Conservation (phyloP, 176 grass and related monocot genomes). For the Puccinellia tenuiflora region DNA sequence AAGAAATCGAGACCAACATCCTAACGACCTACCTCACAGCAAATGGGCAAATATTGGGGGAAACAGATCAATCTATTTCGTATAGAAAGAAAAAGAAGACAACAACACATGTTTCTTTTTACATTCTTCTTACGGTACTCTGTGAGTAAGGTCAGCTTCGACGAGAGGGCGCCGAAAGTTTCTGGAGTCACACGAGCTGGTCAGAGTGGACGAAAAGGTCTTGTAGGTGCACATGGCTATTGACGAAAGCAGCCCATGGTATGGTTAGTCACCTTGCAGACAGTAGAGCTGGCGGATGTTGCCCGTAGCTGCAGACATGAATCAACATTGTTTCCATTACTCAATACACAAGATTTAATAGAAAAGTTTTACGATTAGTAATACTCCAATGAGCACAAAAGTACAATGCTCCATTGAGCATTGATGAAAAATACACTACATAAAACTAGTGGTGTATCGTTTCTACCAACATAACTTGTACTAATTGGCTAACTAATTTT, state of each 20-base stretch:
- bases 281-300: constrained; percentile 98
- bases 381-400: not conserved
- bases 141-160: constrained; percentile 36
- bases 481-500: not conserved
- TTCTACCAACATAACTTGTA: not conserved
- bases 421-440: not conserved
- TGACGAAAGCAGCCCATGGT: not conserved
- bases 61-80: constrained; percentile 1
- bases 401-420: not conserved
- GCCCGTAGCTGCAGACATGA: constrained; percentile 63
- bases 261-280: constrained; percentile 75
- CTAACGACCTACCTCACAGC: not conserved
- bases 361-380: not conserved
- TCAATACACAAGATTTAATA: not conserved
- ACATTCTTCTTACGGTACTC: constrained; percentile 29
- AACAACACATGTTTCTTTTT: constrained; percentile 26
- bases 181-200: not conserved
- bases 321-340: constrained; percentile 11
- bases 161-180: constrained; percentile 22
- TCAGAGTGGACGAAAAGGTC: constrained; percentile 14
- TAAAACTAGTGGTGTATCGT: not conserved
- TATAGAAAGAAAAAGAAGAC: not conserved
- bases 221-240: not conserved
- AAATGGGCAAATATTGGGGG: not conserved
- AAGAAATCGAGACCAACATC: not conserved